phyloP scores from a whole-genome alignment of 2,329 filamentous ascomycete genomes.

The Phyllosticta capitalensis region DNA sequence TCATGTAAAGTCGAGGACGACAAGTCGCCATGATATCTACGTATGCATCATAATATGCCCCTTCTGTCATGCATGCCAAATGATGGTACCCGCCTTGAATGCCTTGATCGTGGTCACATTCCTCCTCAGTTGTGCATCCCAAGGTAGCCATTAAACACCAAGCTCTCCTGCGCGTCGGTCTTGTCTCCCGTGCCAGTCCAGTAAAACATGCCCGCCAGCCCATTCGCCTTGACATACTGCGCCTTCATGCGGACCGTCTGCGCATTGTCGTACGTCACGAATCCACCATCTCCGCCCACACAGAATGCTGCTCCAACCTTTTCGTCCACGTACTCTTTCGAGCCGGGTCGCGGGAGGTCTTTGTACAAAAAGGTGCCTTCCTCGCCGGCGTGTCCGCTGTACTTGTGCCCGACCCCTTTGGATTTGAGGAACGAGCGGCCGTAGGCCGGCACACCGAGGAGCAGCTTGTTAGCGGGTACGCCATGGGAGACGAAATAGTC shows the following conservation, averaged over 20 bases:
- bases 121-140: slow-evolving; percentile 33
- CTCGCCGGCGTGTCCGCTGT: slow-evolving; percentile 44
- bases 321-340: slow-evolving; percentile 60
- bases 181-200: slow-evolving; percentile 70
- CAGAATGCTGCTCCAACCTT: slow-evolving; percentile 62
- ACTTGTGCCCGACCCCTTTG: slow-evolving; percentile 57
- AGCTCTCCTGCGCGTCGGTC: slow-evolving; percentile 39
- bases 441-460: slow-evolving; percentile 67
- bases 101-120: background rate
- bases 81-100: background rate
- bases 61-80: background rate
- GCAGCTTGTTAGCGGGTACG: slow-evolving; percentile 60
- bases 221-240: slow-evolving; percentile 59
- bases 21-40: background rate
- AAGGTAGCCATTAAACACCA: slow-evolving; percentile 52
- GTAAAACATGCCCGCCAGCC: slow-evolving; percentile 69
- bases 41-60: background rate
- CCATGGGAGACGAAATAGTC: slow-evolving; percentile 55
- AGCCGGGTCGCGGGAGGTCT: slow-evolving; percentile 51
- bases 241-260: slow-evolving; percentile 69
- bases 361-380: slow-evolving; percentile 66
- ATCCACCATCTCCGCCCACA: slow-evolving; percentile 62
- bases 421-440: slow-evolving; percentile 61
- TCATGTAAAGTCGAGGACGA: no score
- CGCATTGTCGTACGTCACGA: slow-evolving; percentile 71